Percentiles rank a stretch among this genome's conserved stretches.
Conservation (phyloP, 345 rosid genomes). For the Salix arbutifolia region DNA sequence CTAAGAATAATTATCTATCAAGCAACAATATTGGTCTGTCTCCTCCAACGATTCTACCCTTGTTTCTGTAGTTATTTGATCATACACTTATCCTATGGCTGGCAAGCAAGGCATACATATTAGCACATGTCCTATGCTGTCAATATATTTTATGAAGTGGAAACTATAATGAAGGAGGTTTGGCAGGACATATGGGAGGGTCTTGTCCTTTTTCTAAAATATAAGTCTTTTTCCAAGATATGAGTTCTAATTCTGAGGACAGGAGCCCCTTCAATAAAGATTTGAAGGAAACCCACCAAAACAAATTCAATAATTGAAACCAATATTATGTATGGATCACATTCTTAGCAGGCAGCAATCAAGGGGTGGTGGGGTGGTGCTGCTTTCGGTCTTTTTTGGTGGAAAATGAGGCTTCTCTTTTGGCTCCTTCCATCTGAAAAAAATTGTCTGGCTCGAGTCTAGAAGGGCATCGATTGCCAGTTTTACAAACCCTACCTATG, state of each 20-base stretch:
- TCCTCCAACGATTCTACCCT: background rate
- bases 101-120: background rate
- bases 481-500: constrained; percentile 28
- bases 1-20: background rate
- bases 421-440: constrained; percentile 27
- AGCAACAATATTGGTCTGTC: background rate
- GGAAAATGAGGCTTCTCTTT: constrained; percentile 34
- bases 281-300: constrained; percentile 14
- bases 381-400: constrained; percentile 18
- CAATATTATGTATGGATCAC: constrained; percentile 30
- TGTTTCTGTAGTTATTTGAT: background rate
- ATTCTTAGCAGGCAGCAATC: constrained; percentile 31
- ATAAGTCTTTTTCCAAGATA: background rate
- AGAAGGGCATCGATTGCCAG: constrained; percentile 15
- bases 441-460: constrained; percentile 21
- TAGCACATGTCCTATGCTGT: background rate
- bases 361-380: constrained; percentile 16
- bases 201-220: background rate
- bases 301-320: constrained; percentile 36
- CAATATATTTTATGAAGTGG: background rate
- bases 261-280: background rate
- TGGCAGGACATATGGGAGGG: background rate
- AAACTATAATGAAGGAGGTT: background rate
- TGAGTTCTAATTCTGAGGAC: background rate
- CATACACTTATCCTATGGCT: background rate